Evolutionary conservation across 2,329 filamentous ascomycete genomes (phyloP).

Genomic region (Pestalotiopsis sp.): DNA sequence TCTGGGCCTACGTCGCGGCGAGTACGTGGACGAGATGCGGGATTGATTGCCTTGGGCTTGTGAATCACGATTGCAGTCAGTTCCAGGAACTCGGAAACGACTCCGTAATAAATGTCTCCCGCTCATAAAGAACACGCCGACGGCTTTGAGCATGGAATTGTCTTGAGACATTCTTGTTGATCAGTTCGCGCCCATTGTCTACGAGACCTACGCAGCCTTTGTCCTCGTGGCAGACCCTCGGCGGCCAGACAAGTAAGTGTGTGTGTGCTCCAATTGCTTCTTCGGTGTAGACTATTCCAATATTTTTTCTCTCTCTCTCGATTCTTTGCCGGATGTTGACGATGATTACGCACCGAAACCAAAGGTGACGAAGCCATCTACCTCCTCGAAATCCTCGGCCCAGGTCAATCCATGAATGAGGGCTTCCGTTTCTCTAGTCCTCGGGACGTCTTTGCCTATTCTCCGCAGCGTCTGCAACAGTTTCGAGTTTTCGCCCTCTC

Average conservation of each 20-base stretch:
- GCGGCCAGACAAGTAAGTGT: background rate
- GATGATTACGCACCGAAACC: background rate
- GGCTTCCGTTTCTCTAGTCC: conserved; percentile 25
- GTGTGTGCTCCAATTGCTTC: background rate
- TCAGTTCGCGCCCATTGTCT: background rate
- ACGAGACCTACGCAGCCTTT: background rate
- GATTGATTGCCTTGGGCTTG: background rate
- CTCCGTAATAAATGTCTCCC: background rate
- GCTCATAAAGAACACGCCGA: background rate
- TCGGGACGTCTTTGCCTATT: conserved; percentile 33
- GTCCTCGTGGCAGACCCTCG: background rate
- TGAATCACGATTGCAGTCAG: background rate
- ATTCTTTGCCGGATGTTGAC: background rate
- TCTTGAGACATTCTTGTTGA: background rate
- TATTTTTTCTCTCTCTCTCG: too few species aligned
- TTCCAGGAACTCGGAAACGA: background rate
- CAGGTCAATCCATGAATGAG: conserved; percentile 28
- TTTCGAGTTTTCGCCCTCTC: conserved; percentile 33
- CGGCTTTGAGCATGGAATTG: background rate
- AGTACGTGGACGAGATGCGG: conserved; percentile 1
- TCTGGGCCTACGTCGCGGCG: background rate
- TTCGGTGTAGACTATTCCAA: background rate
- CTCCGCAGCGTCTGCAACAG: conserved; percentile 31
- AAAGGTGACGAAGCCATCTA: conserved; percentile 16
- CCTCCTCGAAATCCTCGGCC: conserved; percentile 33